Percentiles rank a stretch among this genome's conserved stretches.
Conservation (phyloP, 768 basidiomycete genomes). For the Gloeostereum incarnatum region DNA sequence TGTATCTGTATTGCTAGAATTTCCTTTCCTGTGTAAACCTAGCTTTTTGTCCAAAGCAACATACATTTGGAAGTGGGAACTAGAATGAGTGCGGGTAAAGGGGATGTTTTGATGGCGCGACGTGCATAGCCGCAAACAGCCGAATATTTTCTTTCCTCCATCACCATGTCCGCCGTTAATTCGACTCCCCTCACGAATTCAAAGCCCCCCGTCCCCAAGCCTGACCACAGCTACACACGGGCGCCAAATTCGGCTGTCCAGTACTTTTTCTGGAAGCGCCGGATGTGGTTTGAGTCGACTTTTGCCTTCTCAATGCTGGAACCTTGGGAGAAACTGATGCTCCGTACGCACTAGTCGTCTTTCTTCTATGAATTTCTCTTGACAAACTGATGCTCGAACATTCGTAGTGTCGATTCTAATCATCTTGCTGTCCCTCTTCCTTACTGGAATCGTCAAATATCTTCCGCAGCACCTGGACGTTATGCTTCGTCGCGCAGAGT, state of each 20-base stretch:
- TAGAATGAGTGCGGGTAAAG: too few relatives aligned
- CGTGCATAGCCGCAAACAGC: background rate
- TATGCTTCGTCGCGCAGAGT: slow-evolving; percentile 42
- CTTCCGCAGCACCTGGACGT: slow-evolving; percentile 47
- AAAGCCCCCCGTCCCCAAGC: slow-evolving; percentile 10
- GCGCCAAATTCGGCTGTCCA: slow-evolving; percentile 11
- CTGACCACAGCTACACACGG: slow-evolving; percentile 10
- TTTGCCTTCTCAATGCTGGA: slow-evolving; percentile 54
- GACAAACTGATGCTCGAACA: background rate
- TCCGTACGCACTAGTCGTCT: slow-evolving; percentile 47
- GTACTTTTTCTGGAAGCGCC: slow-evolving; percentile 36
- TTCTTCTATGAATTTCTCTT: slow-evolving; percentile 1
- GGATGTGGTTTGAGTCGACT: slow-evolving; percentile 49
- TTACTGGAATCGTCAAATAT: slow-evolving; percentile 44
- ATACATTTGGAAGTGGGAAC: too few relatives aligned
- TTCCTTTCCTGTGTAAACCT: too few relatives aligned
- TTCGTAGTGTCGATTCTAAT: slow-evolving; percentile 29
- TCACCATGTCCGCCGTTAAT: background rate
- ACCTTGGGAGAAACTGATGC: slow-evolving; percentile 58
- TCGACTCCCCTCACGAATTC: slow-evolving; percentile 1
- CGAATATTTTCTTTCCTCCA: background rate
- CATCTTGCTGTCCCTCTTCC: slow-evolving; percentile 31
- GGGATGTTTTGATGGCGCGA: too few relatives aligned
- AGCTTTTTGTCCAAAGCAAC: too few relatives aligned
- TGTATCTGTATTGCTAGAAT: too few relatives aligned